Evolutionary conservation across 225 moss, liverwort and hornwort species (phyloP), one percentile per base, ranked within the genome.

Genomic region (Marchantia paleacea): DNA sequence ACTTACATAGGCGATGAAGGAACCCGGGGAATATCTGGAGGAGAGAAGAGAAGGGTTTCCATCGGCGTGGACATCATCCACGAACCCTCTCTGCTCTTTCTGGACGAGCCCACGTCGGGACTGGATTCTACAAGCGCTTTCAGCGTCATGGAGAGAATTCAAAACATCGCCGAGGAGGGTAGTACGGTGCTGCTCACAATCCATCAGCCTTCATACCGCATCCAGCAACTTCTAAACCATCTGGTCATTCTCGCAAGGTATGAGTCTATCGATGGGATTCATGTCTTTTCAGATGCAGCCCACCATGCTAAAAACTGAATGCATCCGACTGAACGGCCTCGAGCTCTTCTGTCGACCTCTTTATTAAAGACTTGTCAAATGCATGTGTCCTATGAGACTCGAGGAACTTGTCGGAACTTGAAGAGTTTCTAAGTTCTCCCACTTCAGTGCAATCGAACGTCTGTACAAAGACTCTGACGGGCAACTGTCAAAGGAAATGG

Each of bases 101-200:
- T 84, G 62, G 84, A 84, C 63, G 84, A 84, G 71, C 84, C 84
- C n/a, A 84, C 84, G 24, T 84, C 81, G 53, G 84, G 84, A 28
- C 69, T 84, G 53, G 84, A 84, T 76, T 84, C 81, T 9, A 70
- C 80, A 29, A 80, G 80, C 68, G 84, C 84, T 3, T 25, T 60
- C 15, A 39, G n/a, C 14, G 84, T 84, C 58, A 61, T 84, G 53
- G 80, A 84, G 26, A 84, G 77, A 39, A 61, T 84, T 47, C 29
- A 49, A 29, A 80, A 77, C 60, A 84, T 84, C 50, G 84, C 84
- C 60, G 0, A 14, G 8, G 30, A 63, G 50, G 80, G 81, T 39
- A 73, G 84, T 71, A 81, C 80, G 22, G 76, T 84, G 51, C 6
- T 80, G 49, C 70, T 84, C 3, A 80, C 84, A 61, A 81, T 84